Base-by-base conservation (phyloP, 2,329 filamentous ascomycete genomes). In the Colletotrichum sp. region DNA sequence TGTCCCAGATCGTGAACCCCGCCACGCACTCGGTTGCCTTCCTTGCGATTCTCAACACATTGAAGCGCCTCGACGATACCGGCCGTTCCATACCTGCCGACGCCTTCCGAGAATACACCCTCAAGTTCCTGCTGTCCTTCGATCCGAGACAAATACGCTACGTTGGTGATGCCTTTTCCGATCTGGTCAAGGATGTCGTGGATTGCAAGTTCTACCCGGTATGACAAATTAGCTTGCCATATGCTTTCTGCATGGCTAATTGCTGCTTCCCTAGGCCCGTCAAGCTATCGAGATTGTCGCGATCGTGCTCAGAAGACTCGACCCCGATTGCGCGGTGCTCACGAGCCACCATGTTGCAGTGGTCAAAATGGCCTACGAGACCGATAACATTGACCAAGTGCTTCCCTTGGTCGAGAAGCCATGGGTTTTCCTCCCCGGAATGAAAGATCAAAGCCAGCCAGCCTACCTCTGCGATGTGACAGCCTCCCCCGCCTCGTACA, bases 261-360 rank as follows among this genome's bases (percentile, higher is more conserved):
- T 32, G 13, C 36, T 21, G 12, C 21, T 13, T 21, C n/a, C 32
- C 9, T 55, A 91, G 90, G 84, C 89, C 18, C 82, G 83, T 1
- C 82, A 90, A 66, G 85, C 89, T 0, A 85, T 89, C 15, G 84
- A 88, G 32, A 80, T 86, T 10, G 82, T 90, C 9, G 83, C 88
- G 8, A 82, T 82, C 3, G 93, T 92, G 5, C 88, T 96, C 77
- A 84, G 92, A 15, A 90, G 90, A 70, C 86, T 96, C 72, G 94
- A 96, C 78, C 92, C 93, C 3, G 89, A 89, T 15, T 91, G 90
- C 32, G 90, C 90, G 66, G 90, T 93, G 68, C 91, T 95, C 79
- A 95, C 93, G 6, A 89, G 89, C 6, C 88, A 88, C 32, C 93
- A 95, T 79, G 82, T 93, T 49, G 81, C 85, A 16, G 86, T 95